Evolutionary conservation across 1,139 yeast species (phyloP), one percentile per base, ranked within the genome.

Genomic region (Geotrichum cucujoidarum): DNA sequence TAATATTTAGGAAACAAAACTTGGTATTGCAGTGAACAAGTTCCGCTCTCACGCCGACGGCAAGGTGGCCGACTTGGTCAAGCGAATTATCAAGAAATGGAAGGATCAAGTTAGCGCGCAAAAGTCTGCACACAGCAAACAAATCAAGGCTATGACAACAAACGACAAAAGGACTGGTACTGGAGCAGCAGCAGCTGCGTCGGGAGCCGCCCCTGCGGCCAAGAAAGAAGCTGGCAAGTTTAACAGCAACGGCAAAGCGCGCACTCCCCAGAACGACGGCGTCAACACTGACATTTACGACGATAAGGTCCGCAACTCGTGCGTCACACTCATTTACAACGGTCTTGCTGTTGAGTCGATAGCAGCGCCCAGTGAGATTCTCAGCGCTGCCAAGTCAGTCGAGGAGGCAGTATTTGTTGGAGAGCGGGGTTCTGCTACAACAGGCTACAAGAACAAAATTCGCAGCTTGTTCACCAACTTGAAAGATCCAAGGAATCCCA

Each of bases 1-100:
- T 6, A 6, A 10, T 24, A 24, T 24, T 24, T 59, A 70, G 64
- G 88, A 90, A 63, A 92, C 98, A n/a, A 89, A 88, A 66, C 92
- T 92, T n/a, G 98, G 98, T 53, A 94, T 92, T 22, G 94, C 92
- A 5, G 97, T 92, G 41, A 94, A 94, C 69, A 89, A 88, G 67
- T 80, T 83, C 61, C 77, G 95, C 57, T 70, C 83, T 10, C 86
- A 86, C 55, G 61, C 72, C 21, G 87, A 85, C 63, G 59, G 74
- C 21, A 86, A 83, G 53, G 80, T 92, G 43, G 74, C 81, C 16
- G 69, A 77, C 5, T 69, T 84, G 45, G 97, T 90, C 29, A 86
- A 85, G 66, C 80, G 78, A 59, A 86, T 88, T 72, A 89, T 92
- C 60, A 78, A 81, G 59, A 73, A 75, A 38, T 92, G 98, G 98